Base-by-base conservation (phyloP, 768 basidiomycete genomes). In the Lactifluus piperatus region DNA sequence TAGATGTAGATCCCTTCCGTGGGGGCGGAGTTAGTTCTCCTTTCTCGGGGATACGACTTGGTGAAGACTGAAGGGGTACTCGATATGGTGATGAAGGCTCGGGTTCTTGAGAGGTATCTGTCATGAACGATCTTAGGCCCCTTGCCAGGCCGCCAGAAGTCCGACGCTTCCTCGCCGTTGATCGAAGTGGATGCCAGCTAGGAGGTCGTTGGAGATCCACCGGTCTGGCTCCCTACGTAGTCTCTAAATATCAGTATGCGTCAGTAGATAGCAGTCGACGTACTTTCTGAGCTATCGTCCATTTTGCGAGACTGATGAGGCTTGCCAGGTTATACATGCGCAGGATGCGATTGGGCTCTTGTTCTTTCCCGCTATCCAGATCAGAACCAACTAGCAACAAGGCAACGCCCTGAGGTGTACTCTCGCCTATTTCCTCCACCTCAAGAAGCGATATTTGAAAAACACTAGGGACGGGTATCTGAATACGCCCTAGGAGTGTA, bases 291-390 rank as follows among this genome's bases (percentile, higher is more conserved):
- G 83, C 73, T 18, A 85, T 72, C 0, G 81, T 77, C 86, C 86
- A 92, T 66, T 82, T 84, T 1, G 86, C 88, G 13, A 93, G 77
- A 65, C 79, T 91, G 9, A 79, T 77, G 6, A 93, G 71, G 67
- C 89, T 89, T 20, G 82, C 76, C 20, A 93, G 75, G 66, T 84
- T 92, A 69, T 93, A 93, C 89, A 93, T 91, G 41, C 91, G 81
- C 41, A 91, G 71, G 7, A 76, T 74, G 48, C 83, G 77, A 39
- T 76, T 65, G 7, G 76, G 69, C 63, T 88, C 86, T 51, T 77
- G 71, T 37, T 88, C 83, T 59, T 79, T 81, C 1, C 74, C 70
- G 5, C 78, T 75, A 22, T 81, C 81, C 3, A 74, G 67, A 20
- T 82, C 80, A 0, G 84, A 80, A 20, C 88, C 85, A 6, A 92